These are phyloP conservation scores for Hydrangea macrophylla DNA, from an alignment of 148 eudicot species.

Conservation along the genomic window DNA sequence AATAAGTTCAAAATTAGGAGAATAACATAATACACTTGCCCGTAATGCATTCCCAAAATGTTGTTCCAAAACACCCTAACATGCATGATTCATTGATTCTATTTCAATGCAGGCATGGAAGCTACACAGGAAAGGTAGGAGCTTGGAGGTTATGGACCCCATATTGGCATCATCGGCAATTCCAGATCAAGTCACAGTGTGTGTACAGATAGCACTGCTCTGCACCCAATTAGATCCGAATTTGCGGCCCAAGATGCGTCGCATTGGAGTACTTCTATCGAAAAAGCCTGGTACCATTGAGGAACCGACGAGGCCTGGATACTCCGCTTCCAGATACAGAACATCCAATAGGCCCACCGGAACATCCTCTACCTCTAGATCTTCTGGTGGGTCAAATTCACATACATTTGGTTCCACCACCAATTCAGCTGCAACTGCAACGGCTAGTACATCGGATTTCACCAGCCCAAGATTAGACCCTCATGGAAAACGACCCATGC, in stretches of 20 bases:
- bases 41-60: background rate
- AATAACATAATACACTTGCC: too few species aligned
- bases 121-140: constrained; percentile 50
- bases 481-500: constrained; percentile 46
- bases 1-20: too few species aligned
- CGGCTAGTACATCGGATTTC: constrained; percentile 22
- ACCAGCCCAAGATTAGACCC: constrained; percentile 22
- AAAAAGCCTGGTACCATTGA: constrained; percentile 54
- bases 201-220: constrained; percentile 61
- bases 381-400: constrained; percentile 30
- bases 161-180: constrained; percentile 47
- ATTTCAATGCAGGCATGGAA: constrained; percentile 68
- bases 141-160: constrained; percentile 65
- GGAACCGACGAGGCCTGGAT: constrained; percentile 78
- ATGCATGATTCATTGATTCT: background rate
- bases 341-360: constrained; percentile 28
- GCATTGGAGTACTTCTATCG: constrained; percentile 57
- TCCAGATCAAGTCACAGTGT: constrained; percentile 57
- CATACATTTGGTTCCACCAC: constrained; percentile 30
- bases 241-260: constrained; percentile 66
- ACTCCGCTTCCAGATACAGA: constrained; percentile 49
- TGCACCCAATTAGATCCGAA: constrained; percentile 76
- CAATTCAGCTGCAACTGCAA: constrained; percentile 28
- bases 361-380: constrained; percentile 40
- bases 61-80: background rate